Evolutionary conservation across 352 stramenopile genomes (phyloP), one percentile per base, ranked within the genome.

Genomic region (Pythium plurisporium): DNA sequence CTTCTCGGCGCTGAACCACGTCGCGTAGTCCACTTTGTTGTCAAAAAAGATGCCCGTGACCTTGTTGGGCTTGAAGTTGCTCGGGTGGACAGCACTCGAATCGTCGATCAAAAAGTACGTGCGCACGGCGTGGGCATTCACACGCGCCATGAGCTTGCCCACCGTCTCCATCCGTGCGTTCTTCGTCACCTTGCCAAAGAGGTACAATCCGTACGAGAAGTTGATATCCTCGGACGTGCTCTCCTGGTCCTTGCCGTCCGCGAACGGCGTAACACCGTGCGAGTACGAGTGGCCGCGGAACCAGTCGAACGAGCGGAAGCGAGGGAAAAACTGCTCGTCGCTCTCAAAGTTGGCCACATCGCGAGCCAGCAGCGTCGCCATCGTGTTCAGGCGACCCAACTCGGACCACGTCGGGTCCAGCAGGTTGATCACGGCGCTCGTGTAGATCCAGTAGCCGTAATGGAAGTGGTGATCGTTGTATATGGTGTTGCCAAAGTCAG

Each of bases 381-480:
- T 72, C 19, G 53, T 34, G 65, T 89, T 91, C 5, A 89, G 67
- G 5, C 79, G 67, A 38, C 48, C 57, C 19, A 88, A 57, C 12
- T 67, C 67, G 26, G 26, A 50, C 81, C 79, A 87, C 8, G 70
- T 86, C 54, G 74, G 81, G 49, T 91, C 76, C 41, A 91, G 58
- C 52, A 79, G 79, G 61, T 91, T 91, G 62, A 88, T 59, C 22
- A 89, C 68, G 1, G 79, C 80, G 25, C 70, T 68, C 30, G 72
- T 73, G 65, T 81, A 74, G 41, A 89, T 65, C 71, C 78, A 80
- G 62, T 89, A 89, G 45, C 79, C 79, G 62, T 82, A 89, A 65
- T 89, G 79, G 47, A 79, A 89, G 62, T 89, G 79, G 62, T 89
- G 79, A 42, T 89, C 79, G 55, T 89, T 89, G 67, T 87, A 89